These are phyloP conservation scores for Colletotrichum melonis DNA, from an alignment of 2,329 filamentous ascomycete genomes.

Conservation along the genomic window DNA sequence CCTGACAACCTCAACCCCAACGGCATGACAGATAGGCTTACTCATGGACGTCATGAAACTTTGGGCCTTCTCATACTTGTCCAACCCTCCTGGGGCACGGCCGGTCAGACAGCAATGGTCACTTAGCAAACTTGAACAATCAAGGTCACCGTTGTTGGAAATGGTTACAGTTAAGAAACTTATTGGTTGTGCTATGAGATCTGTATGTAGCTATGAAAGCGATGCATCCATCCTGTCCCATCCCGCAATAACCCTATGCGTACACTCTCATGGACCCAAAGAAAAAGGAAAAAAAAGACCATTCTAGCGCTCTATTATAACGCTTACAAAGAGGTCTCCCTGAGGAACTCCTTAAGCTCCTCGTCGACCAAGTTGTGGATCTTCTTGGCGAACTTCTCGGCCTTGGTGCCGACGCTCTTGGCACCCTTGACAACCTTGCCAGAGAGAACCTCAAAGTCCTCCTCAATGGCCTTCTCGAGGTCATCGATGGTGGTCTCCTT, in stretches of 20 bases:
- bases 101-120: too few species aligned
- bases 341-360: conserved; percentile 70
- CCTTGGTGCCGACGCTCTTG: conserved; percentile 65
- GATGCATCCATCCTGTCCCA: conserved; percentile 34
- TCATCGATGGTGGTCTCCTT: conserved; percentile 63
- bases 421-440: conserved; percentile 67
- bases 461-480: conserved; percentile 69
- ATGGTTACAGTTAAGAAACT: conserved; percentile 4
- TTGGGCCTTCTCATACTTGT: background rate
- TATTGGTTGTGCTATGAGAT: conserved; percentile 28
- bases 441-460: conserved; percentile 70
- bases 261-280: conserved; percentile 38
- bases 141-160: background rate
- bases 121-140: background rate
- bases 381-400: conserved; percentile 72
- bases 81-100: background rate
- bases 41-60: background rate
- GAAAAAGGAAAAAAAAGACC: conserved; percentile 36
- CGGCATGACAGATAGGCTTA: background rate
- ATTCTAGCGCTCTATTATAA: conserved; percentile 11
- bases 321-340: conserved; percentile 58
- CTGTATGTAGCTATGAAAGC: conserved; percentile 33
- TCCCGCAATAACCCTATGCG: conserved; percentile 33
- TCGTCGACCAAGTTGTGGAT: conserved; percentile 71
- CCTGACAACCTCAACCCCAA: background rate